phyloP scores from a whole-genome alignment of 1,284 basidiomycete genomes.

The Microbotryum lychnidis-dioicae region DNA sequence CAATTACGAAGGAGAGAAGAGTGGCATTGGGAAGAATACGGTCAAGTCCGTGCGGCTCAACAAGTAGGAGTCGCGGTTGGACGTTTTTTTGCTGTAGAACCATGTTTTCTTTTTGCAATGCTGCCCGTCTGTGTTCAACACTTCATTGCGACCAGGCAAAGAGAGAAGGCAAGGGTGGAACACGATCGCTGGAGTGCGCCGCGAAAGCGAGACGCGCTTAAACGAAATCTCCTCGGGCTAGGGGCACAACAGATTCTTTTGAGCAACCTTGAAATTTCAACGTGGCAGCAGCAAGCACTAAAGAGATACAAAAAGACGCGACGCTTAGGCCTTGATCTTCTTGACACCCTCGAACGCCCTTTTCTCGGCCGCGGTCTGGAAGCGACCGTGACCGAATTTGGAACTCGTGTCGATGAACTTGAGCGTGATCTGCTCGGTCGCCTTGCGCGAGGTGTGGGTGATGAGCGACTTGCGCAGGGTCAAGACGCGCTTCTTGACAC shows the following conservation, averaged over 20 bases:
- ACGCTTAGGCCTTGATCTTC: slow-evolving; percentile 26
- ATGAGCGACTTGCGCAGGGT: slow-evolving; percentile 57
- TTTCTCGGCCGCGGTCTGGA: slow-evolving; percentile 96
- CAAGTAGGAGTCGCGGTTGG: no score
- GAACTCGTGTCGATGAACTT: slow-evolving; percentile 66
- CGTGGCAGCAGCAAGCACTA: no score
- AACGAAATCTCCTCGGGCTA: no score
- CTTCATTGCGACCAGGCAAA: no score
- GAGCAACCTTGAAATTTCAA: no score
- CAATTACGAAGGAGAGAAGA: slow-evolving; percentile 49
- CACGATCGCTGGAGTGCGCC: no score
- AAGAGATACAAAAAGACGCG: background rate
- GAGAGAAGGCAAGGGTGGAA: no score
- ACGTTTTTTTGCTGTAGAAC: no score
- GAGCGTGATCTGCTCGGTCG: slow-evolving; percentile 94
- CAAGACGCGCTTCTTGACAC: slow-evolving; percentile 95
- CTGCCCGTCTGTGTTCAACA: no score
- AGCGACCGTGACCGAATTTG: slow-evolving; percentile 65
- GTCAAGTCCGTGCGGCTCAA: slow-evolving; percentile 59
- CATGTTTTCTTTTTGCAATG: no score
- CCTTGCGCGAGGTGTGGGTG: slow-evolving; percentile 53
- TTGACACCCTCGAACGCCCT: slow-evolving; percentile 55
- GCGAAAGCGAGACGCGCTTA: no score
- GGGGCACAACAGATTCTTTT: no score
- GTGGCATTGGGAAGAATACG: slow-evolving; percentile 69